Conservation (phyloP, 768 basidiomycete species). For the Calocybe cyanea region DNA sequence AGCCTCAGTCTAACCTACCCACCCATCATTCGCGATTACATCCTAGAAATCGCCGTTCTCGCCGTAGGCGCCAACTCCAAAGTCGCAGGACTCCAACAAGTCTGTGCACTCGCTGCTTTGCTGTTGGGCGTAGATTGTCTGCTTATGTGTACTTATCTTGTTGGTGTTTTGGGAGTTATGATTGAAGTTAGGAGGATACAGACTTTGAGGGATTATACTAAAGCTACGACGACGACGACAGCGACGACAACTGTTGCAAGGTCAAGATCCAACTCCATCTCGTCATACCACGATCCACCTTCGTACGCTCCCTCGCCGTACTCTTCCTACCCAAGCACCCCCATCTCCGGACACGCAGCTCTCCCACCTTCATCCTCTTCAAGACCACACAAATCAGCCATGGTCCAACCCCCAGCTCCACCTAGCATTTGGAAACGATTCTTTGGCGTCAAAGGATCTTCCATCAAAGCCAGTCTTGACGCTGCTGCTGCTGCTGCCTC, state of each 20-base stretch:
- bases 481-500: conserved; percentile 24
- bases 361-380: conserved; percentile 5
- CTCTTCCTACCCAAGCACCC: conserved; percentile 20
- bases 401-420: conserved; percentile 26
- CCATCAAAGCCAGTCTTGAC: conserved; percentile 13
- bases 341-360: conserved; percentile 10
- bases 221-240: not conserved
- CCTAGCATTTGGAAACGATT: conserved; percentile 12
- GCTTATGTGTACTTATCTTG: conserved; percentile 85
- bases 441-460: conserved; percentile 28
- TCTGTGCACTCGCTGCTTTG: conserved; percentile 93
- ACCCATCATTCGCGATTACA: conserved; percentile 88
- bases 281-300: conserved; percentile 24
- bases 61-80: conserved; percentile 81
- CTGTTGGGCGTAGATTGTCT: conserved; percentile 83
- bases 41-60: conserved; percentile 87
- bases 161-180: conserved; percentile 89
- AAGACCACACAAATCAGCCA: conserved; percentile 19
- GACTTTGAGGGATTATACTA: conserved; percentile 45
- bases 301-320: conserved; percentile 22
- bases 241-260: conserved; percentile 10
- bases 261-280: conserved; percentile 34
- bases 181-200: conserved; percentile 85
- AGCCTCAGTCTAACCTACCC: conserved; percentile 77
- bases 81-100: conserved; percentile 88